Conservation (phyloP, 2,329 filamentous ascomycete species). For the Bertia moriformis region DNA sequence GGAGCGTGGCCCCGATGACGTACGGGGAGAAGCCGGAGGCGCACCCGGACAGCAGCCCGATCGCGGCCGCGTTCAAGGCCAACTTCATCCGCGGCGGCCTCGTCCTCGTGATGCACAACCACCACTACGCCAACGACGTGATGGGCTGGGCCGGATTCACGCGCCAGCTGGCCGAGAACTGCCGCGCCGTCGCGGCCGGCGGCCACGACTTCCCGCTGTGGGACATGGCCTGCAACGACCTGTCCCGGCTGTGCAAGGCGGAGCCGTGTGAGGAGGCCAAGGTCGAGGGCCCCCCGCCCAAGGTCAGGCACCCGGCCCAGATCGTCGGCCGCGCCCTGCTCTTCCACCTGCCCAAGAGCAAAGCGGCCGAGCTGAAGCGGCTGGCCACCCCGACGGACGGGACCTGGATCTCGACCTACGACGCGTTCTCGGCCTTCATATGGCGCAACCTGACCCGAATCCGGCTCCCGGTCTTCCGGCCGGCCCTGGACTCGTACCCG, state of each 20-base stretch:
- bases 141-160: slow-evolving; percentile 22
- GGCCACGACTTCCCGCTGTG: slow-evolving; percentile 15
- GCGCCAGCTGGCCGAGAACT: slow-evolving; percentile 26
- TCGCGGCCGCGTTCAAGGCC: slow-evolving; percentile 20
- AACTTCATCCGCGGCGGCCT: slow-evolving; percentile 25
- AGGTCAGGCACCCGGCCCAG: slow-evolving; percentile 13
- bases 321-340: slow-evolving; percentile 12
- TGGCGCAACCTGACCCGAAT: slow-evolving; percentile 21
- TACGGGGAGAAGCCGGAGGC: slow-evolving; percentile 22
- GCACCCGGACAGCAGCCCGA: slow-evolving; percentile 15
- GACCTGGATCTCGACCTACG: slow-evolving; percentile 28
- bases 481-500: slow-evolving; percentile 10
- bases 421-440: slow-evolving; percentile 24
- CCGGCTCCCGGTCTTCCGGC: slow-evolving; percentile 16
- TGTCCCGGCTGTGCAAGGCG: slow-evolving; percentile 15
- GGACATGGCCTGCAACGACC: slow-evolving; percentile 18
- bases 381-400: slow-evolving; percentile 16
- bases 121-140: slow-evolving; percentile 26
- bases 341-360: slow-evolving; percentile 27
- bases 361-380: slow-evolving; percentile 21
- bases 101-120: slow-evolving; percentile 23
- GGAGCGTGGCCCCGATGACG: slow-evolving; percentile 20
- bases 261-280: slow-evolving; percentile 11
- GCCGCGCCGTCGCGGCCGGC: slow-evolving; percentile 13
- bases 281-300: slow-evolving; percentile 14